phyloP scores from a whole-genome alignment of 495 filamentous ascomycete genomes.

The Hyphodiscus hymeniophilus region DNA sequence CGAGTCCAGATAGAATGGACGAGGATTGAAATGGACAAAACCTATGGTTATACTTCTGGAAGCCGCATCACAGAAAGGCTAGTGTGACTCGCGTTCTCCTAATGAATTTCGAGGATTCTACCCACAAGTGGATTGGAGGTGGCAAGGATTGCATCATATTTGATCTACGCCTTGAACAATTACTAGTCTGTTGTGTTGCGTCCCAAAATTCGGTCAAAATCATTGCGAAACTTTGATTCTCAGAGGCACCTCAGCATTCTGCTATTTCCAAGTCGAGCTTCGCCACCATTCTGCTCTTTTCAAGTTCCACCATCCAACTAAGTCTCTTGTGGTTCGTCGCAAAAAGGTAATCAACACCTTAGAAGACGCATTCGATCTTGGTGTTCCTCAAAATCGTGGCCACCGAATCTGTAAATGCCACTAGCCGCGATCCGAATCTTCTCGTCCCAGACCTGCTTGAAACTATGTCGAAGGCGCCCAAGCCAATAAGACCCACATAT shows the following conservation, averaged over 20 bases:
- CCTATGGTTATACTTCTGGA: neutral
- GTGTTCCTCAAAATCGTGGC: conserved; percentile 42
- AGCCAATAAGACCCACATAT: conserved; percentile 47
- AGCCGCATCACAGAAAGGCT: neutral
- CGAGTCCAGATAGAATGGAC: conserved; percentile 7
- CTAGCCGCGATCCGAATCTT: conserved; percentile 62
- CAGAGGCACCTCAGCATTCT: conserved; percentile 48
- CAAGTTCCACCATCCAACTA: conserved; percentile 39
- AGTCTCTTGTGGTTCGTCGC: conserved; percentile 33
- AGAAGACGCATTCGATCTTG: conserved; percentile 44
- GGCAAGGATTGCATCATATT: too few species aligned
- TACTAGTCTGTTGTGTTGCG: too few species aligned
- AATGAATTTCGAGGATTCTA: neutral
- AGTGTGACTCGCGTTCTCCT: neutral
- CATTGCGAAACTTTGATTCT: conserved; percentile 22
- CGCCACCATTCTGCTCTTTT: conserved; percentile 40
- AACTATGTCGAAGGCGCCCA: neutral
- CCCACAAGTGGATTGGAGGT: neutral
- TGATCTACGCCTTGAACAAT: too few species aligned
- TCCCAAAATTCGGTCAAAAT: too few species aligned
- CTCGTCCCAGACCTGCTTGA: conserved; percentile 24
- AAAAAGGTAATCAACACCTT: conserved; percentile 56
- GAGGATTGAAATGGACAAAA: conserved; percentile 3
- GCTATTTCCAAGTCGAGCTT: conserved; percentile 41
- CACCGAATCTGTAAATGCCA: conserved; percentile 51